Percentiles rank a stretch among this genome's conserved stretches.
Evolutionary conservation across 805 yeast species (phyloP).

Genomic region (Metschnikowia kofuensis): DNA sequence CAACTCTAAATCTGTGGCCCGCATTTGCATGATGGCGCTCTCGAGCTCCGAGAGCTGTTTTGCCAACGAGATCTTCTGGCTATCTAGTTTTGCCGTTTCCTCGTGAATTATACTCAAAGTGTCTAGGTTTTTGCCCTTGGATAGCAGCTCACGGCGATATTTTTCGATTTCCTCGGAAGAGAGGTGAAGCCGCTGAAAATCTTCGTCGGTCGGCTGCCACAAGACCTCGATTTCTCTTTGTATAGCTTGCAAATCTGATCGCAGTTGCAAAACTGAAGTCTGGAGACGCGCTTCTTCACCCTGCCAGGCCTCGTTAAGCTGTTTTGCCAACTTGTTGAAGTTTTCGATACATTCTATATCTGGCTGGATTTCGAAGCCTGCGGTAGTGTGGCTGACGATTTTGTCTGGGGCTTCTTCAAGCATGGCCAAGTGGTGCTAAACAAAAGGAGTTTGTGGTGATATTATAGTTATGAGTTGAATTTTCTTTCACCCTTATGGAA

Average conservation of each 20-base stretch:
- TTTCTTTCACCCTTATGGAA: too few relatives aligned
- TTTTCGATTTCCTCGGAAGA: slow-evolving; percentile 23
- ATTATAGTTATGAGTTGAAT: too few relatives aligned
- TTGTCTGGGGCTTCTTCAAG: slow-evolving; percentile 32
- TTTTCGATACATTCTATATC: slow-evolving; percentile 47
- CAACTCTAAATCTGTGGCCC: slow-evolving; percentile 34
- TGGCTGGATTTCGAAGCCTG: slow-evolving; percentile 50
- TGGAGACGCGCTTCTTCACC: slow-evolving; percentile 20
- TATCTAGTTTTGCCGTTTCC: slow-evolving; percentile 38
- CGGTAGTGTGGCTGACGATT: slow-evolving; percentile 41
- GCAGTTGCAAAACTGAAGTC: slow-evolving; percentile 11
- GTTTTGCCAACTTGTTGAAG: slow-evolving; percentile 36
- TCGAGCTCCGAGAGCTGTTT: slow-evolving; percentile 51
- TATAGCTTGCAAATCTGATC: slow-evolving; percentile 15
- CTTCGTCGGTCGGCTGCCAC: slow-evolving; percentile 22
- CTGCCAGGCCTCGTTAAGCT: slow-evolving; percentile 28
- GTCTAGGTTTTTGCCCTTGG: slow-evolving; percentile 7
- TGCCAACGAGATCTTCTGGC: slow-evolving; percentile 48
- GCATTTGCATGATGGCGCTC: slow-evolving; percentile 35
- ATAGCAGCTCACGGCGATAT: not conserved
- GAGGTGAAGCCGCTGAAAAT: slow-evolving; percentile 19
- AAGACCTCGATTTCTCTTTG: slow-evolving; percentile 21
- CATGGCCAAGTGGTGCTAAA: slow-evolving; percentile 15
- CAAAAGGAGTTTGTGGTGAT: too few relatives aligned
- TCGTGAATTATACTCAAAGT: slow-evolving; percentile 26